phyloP scores from a whole-genome alignment of 164 flowering plant species.

The Protea cynaroides region DNA sequence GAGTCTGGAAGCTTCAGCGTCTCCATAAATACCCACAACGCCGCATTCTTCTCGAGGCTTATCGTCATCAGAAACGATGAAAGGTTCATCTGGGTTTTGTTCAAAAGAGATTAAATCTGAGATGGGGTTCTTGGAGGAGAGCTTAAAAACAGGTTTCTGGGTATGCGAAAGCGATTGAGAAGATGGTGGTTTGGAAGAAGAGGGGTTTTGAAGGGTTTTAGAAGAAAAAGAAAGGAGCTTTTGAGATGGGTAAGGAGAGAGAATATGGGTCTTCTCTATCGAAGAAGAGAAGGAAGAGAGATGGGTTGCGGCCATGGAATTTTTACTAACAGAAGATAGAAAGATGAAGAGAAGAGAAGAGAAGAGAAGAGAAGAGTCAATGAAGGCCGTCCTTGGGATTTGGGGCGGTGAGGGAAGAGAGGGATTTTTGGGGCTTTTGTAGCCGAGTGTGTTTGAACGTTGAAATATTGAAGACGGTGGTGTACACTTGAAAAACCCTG shows the following conservation, averaged over 20 bases:
- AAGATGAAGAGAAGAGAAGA: conserved; percentile 7
- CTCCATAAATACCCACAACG: conserved; percentile 90
- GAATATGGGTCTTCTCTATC: conserved; percentile 8
- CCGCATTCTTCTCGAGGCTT: conserved; percentile 93
- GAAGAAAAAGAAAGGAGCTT: conserved; percentile 6
- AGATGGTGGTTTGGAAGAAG: conserved; percentile 9
- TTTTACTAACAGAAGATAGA: too few species aligned
- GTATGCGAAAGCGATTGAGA: conserved; percentile 11
- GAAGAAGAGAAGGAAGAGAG: conserved; percentile 24
- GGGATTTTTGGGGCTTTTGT: too few species aligned
- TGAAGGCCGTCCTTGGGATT: too few species aligned
- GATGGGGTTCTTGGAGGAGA: conserved; percentile 13
- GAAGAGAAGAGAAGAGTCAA: background rate
- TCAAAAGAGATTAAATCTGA: conserved; percentile 11
- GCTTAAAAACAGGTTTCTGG: conserved; percentile 18
- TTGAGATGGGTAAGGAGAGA: conserved; percentile 8
- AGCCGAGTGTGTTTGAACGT: too few species aligned
- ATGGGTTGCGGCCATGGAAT: conserved; percentile 26
- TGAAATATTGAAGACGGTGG: too few species aligned
- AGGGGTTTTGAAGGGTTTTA: conserved; percentile 30
- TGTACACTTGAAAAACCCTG: too few species aligned
- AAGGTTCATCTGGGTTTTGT: background rate
- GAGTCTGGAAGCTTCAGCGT: conserved; percentile 83
- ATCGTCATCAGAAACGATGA: conserved; percentile 30
- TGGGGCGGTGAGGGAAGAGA: too few species aligned